Evolutionary conservation across 495 filamentous ascomycete genomes (phyloP).

Genomic region (Cudoniella acicularis): DNA sequence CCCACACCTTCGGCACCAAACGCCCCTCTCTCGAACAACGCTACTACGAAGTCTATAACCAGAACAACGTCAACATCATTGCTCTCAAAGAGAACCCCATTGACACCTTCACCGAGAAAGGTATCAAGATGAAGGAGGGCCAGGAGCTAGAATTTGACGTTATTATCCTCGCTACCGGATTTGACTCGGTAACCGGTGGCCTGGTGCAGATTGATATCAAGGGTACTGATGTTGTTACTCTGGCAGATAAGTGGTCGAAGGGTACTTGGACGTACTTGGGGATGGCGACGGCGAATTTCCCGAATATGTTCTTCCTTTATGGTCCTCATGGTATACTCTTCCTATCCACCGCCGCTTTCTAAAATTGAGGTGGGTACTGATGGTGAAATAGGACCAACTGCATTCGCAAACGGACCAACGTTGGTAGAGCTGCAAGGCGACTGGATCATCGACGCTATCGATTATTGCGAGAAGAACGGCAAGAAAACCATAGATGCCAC

Average conservation of each 20-base stretch:
- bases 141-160: slow-evolving; percentile 44
- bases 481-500: slow-evolving; percentile 42
- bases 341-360: too few relatives aligned
- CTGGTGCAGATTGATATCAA: slow-evolving; percentile 40
- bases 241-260: slow-evolving; percentile 44
- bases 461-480: slow-evolving; percentile 35
- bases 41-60: slow-evolving; percentile 57
- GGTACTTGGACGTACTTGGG: slow-evolving; percentile 46
- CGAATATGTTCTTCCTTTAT: slow-evolving; percentile 52
- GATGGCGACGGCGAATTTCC: slow-evolving; percentile 38
- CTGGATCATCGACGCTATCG: slow-evolving; percentile 48
- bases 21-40: slow-evolving; percentile 48
- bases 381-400: slow-evolving; percentile 36
- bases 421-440: slow-evolving; percentile 46
- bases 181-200: slow-evolving; percentile 47
- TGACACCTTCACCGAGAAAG: slow-evolving; percentile 37
- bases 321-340: slow-evolving; percentile 35
- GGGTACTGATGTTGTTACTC: slow-evolving; percentile 31
- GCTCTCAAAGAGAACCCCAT: slow-evolving; percentile 47
- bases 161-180: slow-evolving; percentile 48
- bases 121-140: slow-evolving; percentile 36
- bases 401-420: slow-evolving; percentile 48
- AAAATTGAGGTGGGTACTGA: too few relatives aligned
- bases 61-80: slow-evolving; percentile 48
- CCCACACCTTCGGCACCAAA: slow-evolving; percentile 51